A percentile compares a stretch with the other conserved stretches of the same genome.
These are phyloP conservation scores for Termitomyces sp. DNA, from an alignment of 768 basidiomycete genomes.

Conservation along the genomic window DNA sequence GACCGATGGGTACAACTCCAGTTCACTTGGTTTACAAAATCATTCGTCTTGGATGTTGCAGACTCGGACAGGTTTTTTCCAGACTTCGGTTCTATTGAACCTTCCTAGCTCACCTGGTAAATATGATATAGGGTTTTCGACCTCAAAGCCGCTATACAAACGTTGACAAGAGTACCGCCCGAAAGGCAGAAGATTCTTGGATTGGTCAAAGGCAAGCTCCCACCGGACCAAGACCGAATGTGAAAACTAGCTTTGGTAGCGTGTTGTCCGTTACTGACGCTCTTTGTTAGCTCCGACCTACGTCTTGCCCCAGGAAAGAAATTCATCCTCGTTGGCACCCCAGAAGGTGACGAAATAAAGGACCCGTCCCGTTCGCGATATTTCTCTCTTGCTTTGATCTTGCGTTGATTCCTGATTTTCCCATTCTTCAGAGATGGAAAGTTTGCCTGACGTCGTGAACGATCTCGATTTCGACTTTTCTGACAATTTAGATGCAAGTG, in stretches of 20 bases:
- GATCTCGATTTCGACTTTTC: slow-evolving; percentile 81
- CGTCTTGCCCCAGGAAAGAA: slow-evolving; percentile 57
- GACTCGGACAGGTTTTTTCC: slow-evolving; percentile 68
- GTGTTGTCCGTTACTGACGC: background rate
- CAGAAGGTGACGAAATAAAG: slow-evolving; percentile 80
- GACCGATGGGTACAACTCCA: slow-evolving; percentile 58
- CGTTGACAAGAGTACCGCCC: slow-evolving; percentile 71
- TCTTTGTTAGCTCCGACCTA: slow-evolving; percentile 45
- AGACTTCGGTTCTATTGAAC: background rate
- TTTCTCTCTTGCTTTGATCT: background rate
- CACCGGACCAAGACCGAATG: slow-evolving; percentile 69
- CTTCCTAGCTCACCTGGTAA: background rate
- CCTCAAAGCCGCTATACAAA: slow-evolving; percentile 61
- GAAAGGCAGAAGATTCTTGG: slow-evolving; percentile 88
- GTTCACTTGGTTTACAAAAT: slow-evolving; percentile 70
- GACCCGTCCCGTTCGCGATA: slow-evolving; percentile 55
- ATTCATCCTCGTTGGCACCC: slow-evolving; percentile 84
- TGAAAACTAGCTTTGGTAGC: slow-evolving; percentile 9
- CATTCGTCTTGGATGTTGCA: slow-evolving; percentile 59
- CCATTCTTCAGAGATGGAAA: slow-evolving; percentile 47
- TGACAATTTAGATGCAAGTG: slow-evolving; percentile 48
- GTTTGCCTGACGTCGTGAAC: slow-evolving; percentile 66
- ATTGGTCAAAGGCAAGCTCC: slow-evolving; percentile 76
- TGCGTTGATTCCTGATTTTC: background rate
- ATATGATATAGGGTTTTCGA: slow-evolving; percentile 61